These are phyloP conservation scores for Diaporthe velutina DNA, from an alignment of 2,329 filamentous ascomycete genomes.

Conservation along the genomic window DNA sequence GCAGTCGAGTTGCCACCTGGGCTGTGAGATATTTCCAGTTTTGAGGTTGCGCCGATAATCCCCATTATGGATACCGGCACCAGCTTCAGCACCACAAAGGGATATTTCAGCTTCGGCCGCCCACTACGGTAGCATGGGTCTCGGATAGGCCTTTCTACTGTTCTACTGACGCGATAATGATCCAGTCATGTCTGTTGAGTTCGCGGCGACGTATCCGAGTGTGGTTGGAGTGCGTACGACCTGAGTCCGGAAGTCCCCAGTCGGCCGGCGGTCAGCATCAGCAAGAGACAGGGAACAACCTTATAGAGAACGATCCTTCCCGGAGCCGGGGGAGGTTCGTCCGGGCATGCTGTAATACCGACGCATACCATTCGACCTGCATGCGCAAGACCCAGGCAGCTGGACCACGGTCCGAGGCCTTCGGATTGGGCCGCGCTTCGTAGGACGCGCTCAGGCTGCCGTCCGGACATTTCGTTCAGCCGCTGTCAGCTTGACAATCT, in stretches of 20 bases:
- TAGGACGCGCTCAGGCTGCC: slow-evolving; percentile 16
- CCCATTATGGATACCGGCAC: background rate
- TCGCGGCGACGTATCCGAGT: background rate
- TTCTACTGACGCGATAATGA: background rate
- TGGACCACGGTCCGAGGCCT: background rate
- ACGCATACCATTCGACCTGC: background rate
- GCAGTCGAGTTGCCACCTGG: background rate
- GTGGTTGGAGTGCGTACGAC: background rate
- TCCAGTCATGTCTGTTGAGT: background rate
- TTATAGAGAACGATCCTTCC: background rate
- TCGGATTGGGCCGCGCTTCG: background rate
- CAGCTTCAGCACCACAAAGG: background rate
- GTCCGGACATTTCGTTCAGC: slow-evolving; percentile 7
- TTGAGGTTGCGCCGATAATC: background rate
- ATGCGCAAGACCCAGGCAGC: background rate
- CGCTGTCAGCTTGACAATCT: background rate
- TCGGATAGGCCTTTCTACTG: background rate
- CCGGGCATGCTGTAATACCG: background rate
- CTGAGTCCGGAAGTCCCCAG: slow-evolving; percentile 18
- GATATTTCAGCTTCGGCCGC: background rate
- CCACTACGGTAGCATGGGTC: background rate
- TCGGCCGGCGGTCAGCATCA: slow-evolving; percentile 20
- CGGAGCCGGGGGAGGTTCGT: slow-evolving; percentile 13
- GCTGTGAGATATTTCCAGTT: background rate
- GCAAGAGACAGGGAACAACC: slow-evolving; percentile 7